phyloP scores from a whole-genome alignment of 1,139 yeast genomes.

The Suhomyces panamericanus region DNA sequence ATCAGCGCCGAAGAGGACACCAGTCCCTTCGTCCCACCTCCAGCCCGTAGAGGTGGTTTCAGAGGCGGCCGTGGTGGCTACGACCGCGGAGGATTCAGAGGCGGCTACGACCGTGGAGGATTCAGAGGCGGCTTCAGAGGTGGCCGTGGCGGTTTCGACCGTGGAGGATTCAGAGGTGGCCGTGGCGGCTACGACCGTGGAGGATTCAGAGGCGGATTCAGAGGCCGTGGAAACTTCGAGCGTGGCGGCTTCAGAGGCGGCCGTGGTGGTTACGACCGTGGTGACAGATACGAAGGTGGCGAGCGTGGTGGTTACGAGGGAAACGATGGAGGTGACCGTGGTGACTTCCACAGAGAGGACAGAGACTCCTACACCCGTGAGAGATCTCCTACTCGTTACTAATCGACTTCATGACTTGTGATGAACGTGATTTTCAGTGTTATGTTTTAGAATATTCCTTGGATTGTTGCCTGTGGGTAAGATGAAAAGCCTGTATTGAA shows the following conservation, averaged over 20 bases:
- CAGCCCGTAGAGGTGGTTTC: conserved; percentile 56
- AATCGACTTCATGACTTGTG: conserved; percentile 13
- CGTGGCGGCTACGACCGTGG: conserved; percentile 24
- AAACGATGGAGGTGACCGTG: conserved; percentile 39
- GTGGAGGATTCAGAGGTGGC: conserved; percentile 22
- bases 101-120: conserved; percentile 35
- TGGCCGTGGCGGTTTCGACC: conserved; percentile 26
- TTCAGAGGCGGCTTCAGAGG: conserved; percentile 41
- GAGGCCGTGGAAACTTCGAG: conserved; percentile 32
- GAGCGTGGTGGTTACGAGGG: conserved; percentile 29
- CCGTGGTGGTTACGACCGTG: conserved; percentile 40
- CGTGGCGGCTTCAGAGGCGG: conserved; percentile 29
- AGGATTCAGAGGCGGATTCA: conserved; percentile 42
- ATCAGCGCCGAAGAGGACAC: conserved; percentile 78
- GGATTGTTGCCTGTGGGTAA: conserved; percentile 10
- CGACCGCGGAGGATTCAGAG: conserved; percentile 26
- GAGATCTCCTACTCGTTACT: conserved; percentile 60
- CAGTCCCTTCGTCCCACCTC: conserved; percentile 71
- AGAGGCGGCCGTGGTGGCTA: conserved; percentile 44
- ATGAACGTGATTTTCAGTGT: conserved; percentile 7
- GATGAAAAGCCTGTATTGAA: conserved; percentile 13
- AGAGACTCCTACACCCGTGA: conserved; percentile 53
- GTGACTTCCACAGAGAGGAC: conserved; percentile 36
- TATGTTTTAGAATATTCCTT: conserved; percentile 12
- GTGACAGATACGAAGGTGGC: conserved; percentile 35